Evolutionary conservation across 257 asterid genomes (phyloP), one percentile per base, ranked within the genome.

Genomic region (Osmanthus fragrans): DNA sequence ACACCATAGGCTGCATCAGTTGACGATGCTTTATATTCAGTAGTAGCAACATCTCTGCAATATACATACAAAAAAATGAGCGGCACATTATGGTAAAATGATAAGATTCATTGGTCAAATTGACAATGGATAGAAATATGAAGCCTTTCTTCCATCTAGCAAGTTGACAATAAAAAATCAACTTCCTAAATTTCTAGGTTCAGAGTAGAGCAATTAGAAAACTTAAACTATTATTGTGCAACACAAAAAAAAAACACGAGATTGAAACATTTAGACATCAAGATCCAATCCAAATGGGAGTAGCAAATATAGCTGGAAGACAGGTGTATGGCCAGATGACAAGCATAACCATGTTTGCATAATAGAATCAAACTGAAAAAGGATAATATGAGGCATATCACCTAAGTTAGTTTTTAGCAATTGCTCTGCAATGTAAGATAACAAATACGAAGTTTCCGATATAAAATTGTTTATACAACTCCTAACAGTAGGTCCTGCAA

Each of bases 31-130:
- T 87, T 87, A 74, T 73, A 82, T 85, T 86, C 92, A 54, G 85
- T 66, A 51, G 77, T 71, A 42, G 82, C 82, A 56, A 75, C 86
- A 79, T 86, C 93, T 85, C 96, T 93, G 89, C 77, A 80, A 82
- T 60, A 77, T 30, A 56, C 54, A 80, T 72, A 73, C 16, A 32
- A 69, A 13, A 6, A 1, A 8, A 70, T 76, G 54, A 33, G 33
- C 1, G 1, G 36, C 12, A 32, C 54, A 65, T 36, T 34, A 32
- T 18, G 1, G 13, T n/a, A 58, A 60, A 72, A 64, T 72, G 2
- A 45, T n/a, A 51, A 72, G 21, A 36, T 37, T 51, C 11, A 70
- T 21, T 34, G 45, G 74, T 39, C 56, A 45, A 25, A 77, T 60
- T 40, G 70, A 68, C 68, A 9, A 3, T 10, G 18, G 15, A 63